Conservation (phyloP, 768 basidiomycete species). For the Boletales sp. region DNA sequence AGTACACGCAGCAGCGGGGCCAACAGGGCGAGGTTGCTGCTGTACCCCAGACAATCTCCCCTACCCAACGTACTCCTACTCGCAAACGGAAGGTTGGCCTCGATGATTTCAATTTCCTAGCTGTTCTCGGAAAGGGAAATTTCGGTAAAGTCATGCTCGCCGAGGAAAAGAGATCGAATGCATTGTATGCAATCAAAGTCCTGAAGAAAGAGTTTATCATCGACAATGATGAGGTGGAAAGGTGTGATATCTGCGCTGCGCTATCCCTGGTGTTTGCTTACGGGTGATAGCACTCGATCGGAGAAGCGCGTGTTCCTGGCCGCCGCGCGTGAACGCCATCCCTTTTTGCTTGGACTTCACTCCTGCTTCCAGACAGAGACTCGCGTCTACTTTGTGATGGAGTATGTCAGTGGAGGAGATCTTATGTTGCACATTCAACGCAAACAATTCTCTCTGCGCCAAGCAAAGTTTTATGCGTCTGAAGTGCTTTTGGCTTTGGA, state of each 20-base stretch:
- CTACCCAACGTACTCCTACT: slow-evolving; percentile 40
- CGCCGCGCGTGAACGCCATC: slow-evolving; percentile 95
- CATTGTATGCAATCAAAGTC: slow-evolving; percentile 98
- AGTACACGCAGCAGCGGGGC: slow-evolving; percentile 22
- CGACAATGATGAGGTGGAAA: slow-evolving; percentile 99
- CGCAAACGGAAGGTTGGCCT: slow-evolving; percentile 87
- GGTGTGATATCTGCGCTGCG: slow-evolving; percentile 45
- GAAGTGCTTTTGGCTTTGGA: slow-evolving; percentile 95
- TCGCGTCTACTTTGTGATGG: slow-evolving; percentile 99
- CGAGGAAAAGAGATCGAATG: slow-evolving; percentile 91
- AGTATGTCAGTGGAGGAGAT: slow-evolving; percentile 98
- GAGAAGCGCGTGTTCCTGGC: slow-evolving; percentile 98
- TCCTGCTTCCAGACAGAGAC: slow-evolving; percentile 99
- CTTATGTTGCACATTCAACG: slow-evolving; percentile 99
- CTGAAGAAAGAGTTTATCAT: slow-evolving; percentile 99
- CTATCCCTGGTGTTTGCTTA: slow-evolving; percentile 3
- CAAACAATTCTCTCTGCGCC: slow-evolving; percentile 96
- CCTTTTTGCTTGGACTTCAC: slow-evolving; percentile 93
- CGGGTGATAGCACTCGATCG: slow-evolving; percentile 76
- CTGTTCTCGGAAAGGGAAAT: slow-evolving; percentile 98
- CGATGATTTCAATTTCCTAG: slow-evolving; percentile 98
- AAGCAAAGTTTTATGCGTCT: slow-evolving; percentile 98
- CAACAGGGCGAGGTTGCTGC: slow-evolving; percentile 28
- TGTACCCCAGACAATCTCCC: slow-evolving; percentile 32
- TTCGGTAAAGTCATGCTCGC: slow-evolving; percentile 99